These are phyloP conservation scores for Entophlyctis luteolus DNA, from an alignment of 192 early-diverging fungal genomes.

Conservation along the genomic window DNA sequence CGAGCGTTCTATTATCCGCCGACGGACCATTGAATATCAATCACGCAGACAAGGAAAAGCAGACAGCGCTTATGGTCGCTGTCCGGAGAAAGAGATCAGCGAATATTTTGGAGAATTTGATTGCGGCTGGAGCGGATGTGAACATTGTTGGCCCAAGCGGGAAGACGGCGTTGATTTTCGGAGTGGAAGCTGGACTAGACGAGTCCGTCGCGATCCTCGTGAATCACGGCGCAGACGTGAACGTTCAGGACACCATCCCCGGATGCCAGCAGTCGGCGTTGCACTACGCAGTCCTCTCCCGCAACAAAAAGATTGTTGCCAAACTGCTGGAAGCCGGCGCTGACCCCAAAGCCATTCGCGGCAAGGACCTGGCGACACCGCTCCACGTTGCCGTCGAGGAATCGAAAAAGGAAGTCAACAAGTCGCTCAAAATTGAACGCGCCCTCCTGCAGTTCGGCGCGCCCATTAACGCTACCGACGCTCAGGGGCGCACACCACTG, in stretches of 20 bases:
- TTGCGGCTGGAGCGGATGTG: conserved; percentile 26
- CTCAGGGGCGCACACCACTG: conserved; percentile 48
- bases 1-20: background rate
- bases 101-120: conserved; percentile 12
- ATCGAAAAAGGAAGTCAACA: conserved; percentile 45
- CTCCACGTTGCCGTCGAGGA: conserved; percentile 48
- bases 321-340: conserved; percentile 44
- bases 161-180: conserved; percentile 20
- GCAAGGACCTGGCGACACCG: conserved; percentile 36
- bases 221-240: conserved; percentile 22
- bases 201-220: conserved; percentile 9
- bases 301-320: conserved; percentile 39
- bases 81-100: background rate
- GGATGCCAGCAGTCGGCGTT: conserved; percentile 26
- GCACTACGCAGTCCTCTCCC: conserved; percentile 40
- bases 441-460: conserved; percentile 41
- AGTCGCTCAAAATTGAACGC: conserved; percentile 45
- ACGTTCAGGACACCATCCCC: conserved; percentile 24
- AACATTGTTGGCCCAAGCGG: conserved; percentile 10
- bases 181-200: background rate
- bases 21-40: conserved; percentile 19
- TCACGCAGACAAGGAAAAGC: background rate
- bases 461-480: conserved; percentile 47
- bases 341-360: background rate
- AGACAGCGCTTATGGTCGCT: conserved; percentile 34